These are phyloP conservation scores for Neopestalotiopsis sp. DNA, from an alignment of 2,329 filamentous ascomycete species.

Conservation along the genomic window DNA sequence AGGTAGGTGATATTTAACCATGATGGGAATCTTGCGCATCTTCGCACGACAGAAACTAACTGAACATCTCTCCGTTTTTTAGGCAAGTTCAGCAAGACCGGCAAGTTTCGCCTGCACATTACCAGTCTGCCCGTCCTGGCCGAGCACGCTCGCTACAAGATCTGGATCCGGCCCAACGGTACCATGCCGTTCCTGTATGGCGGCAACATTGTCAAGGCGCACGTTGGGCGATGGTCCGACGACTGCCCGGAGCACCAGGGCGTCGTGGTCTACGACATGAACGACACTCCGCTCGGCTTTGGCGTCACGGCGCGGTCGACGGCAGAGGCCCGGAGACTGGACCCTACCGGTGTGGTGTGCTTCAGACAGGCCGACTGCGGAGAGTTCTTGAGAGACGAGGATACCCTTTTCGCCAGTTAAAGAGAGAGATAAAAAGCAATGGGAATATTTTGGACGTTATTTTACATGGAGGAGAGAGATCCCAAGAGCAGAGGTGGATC, in stretches of 20 bases:
- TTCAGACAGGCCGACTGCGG: slow-evolving; percentile 95
- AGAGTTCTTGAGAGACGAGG: slow-evolving; percentile 89
- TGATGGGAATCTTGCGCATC: neutral
- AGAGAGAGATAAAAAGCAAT: neutral
- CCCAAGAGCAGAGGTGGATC: neutral
- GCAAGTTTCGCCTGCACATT: slow-evolving; percentile 93
- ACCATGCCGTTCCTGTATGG: slow-evolving; percentile 98
- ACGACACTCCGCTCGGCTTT: slow-evolving; percentile 92
- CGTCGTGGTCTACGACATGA: slow-evolving; percentile 88
- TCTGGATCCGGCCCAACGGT: slow-evolving; percentile 92
- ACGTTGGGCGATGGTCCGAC: slow-evolving; percentile 72
- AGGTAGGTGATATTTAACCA: slow-evolving; percentile 39
- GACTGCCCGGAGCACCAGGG: slow-evolving; percentile 94
- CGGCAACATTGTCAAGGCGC: slow-evolving; percentile 74
- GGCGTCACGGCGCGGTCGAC: slow-evolving; percentile 90
- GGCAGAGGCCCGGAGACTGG: slow-evolving; percentile 79
- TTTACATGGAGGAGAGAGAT: neutral
- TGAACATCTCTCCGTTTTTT: neutral
- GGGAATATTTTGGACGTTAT: neutral
- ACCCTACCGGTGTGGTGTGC: slow-evolving; percentile 86
- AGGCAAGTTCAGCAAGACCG: slow-evolving; percentile 96
- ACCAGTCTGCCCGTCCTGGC: slow-evolving; percentile 86
- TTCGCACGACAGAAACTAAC: slow-evolving; percentile 1
- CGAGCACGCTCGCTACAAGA: slow-evolving; percentile 91
- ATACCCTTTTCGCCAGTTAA: slow-evolving; percentile 65